Percentiles rank a stretch among this genome's conserved stretches.
These are phyloP conservation scores for Phascolomyces articulosus DNA, from an alignment of 371 early-diverging fungal genomes.

Conservation along the genomic window DNA sequence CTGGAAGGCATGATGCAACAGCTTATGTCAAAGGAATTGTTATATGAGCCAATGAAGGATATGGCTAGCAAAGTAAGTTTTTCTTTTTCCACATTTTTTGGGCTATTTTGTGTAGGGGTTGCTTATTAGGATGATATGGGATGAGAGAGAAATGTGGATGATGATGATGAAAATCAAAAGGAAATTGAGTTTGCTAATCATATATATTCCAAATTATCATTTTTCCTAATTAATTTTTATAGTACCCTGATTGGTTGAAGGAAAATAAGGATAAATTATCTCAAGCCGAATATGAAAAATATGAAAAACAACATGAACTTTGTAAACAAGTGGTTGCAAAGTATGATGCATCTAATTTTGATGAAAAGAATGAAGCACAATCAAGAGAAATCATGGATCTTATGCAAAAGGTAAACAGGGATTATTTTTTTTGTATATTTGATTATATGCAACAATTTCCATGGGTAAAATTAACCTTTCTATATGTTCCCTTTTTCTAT, in stretches of 20 bases:
- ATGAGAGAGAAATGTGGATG: too few species aligned
- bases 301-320: slow-evolving; percentile 73
- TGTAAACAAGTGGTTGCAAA: slow-evolving; percentile 77
- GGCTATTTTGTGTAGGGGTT: too few species aligned
- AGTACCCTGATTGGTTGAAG: slow-evolving; percentile 88
- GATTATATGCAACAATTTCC: neutral
- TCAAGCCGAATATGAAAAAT: slow-evolving; percentile 70
- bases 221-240: too few species aligned
- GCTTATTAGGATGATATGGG: too few species aligned
- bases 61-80: slow-evolving; percentile 65
- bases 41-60: slow-evolving; percentile 95
- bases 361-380: slow-evolving; percentile 67
- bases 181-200: too few species aligned
- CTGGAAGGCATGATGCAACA: slow-evolving; percentile 90
- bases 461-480: too few species aligned
- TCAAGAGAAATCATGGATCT: slow-evolving; percentile 77
- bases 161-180: too few species aligned
- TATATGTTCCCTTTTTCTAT: too few species aligned
- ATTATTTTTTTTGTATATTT: neutral
- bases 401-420: slow-evolving; percentile 78
- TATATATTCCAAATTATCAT: too few species aligned
- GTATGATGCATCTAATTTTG: slow-evolving; percentile 71
- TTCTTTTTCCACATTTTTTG: too few species aligned
- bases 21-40: slow-evolving; percentile 88
- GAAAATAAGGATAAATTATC: slow-evolving; percentile 71